Evolutionary conservation across 768 basidiomycete species (phyloP), one percentile per base, ranked within the genome.

Genomic region (Panellus pusillus): DNA sequence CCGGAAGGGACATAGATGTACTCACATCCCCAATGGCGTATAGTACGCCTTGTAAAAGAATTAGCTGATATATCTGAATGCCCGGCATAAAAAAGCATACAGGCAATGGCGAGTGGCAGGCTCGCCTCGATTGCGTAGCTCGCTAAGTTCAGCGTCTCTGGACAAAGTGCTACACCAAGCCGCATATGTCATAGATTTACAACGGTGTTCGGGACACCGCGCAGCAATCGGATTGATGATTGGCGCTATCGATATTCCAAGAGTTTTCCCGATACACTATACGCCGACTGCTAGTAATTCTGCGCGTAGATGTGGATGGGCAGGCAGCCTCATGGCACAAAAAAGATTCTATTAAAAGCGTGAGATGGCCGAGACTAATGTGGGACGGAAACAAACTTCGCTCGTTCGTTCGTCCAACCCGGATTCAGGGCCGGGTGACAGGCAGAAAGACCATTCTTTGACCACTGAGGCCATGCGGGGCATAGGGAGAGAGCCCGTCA

Each of bases 1-100:
- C 24, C 6, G 24, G 24, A 24, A 24, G 24, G 6, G 24, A 24
- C 2, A 24, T 24, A 6, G 6, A 24, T 6, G 24, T 24, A 40
- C 61, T 42, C 43, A 68, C 65, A 44, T 44, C 65, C 67, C 68
- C 68, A 24, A 68, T 41, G 9, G 60, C 64, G 37, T 67, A 69
- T 6, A 68, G 20, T 9, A 66, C 61, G 24, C 67, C 67, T 58
- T 68, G 66, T 11, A 66, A 54, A 36, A 57, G 40, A 40, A 69
- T 40, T 6, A 69, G 60, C 12, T 61, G 37, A 11, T 18, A 32
- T 8, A 63, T 50, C 58, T 64, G n/a, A 35, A 35, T 3, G 3
- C 8, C 13, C 8, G 7, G 5, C 28, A 47, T 4, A 13, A 29
- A 8, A 29, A 29, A 19, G 37, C n/a, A 32, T 14, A 35, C 41